These are phyloP conservation scores for Colletotrichum karsti DNA, from an alignment of 2,329 filamentous ascomycete species.

Conservation along the genomic window DNA sequence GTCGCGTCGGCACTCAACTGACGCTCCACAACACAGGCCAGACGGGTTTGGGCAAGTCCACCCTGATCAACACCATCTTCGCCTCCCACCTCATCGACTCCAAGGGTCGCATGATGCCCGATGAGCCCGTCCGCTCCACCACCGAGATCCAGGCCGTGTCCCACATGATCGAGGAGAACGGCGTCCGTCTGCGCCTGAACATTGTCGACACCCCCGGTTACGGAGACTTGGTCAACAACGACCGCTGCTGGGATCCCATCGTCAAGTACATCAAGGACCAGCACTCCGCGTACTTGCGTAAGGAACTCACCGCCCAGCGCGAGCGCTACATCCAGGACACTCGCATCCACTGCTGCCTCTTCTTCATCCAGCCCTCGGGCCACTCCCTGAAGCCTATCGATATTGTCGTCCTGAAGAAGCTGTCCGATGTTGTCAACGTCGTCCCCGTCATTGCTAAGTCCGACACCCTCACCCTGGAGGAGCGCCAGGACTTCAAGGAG, in stretches of 20 bases:
- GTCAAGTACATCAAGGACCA: constrained; percentile 99
- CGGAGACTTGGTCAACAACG: constrained; percentile 98
- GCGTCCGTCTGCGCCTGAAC: constrained; percentile 95
- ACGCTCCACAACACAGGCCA: constrained; percentile 70
- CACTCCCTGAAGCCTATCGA: constrained; percentile 99
- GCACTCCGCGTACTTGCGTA: constrained; percentile 98
- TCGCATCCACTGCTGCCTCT: constrained; percentile 98
- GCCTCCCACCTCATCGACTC: constrained; percentile 99
- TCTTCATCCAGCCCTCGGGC: constrained; percentile 99
- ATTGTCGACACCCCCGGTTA: constrained; percentile 99
- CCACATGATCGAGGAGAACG: constrained; percentile 99
- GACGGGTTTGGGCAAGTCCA: constrained; percentile 98
- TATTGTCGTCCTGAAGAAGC: constrained; percentile 99
- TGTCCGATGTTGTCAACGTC: constrained; percentile 98
- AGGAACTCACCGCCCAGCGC: constrained; percentile 98
- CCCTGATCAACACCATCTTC: constrained; percentile 99
- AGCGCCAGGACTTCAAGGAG: constrained; percentile 97
- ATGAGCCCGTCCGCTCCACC: constrained; percentile 92
- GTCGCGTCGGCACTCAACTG: constrained; percentile 15
- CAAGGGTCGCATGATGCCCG: constrained; percentile 92
- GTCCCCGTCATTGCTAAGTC: constrained; percentile 99
- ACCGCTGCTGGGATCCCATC: constrained; percentile 99
- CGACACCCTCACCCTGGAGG: constrained; percentile 93
- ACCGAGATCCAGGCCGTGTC: constrained; percentile 98
- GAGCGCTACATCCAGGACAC: constrained; percentile 99